phyloP scores from a whole-genome alignment of 768 basidiomycete genomes.

The Leccinum variicolor region DNA sequence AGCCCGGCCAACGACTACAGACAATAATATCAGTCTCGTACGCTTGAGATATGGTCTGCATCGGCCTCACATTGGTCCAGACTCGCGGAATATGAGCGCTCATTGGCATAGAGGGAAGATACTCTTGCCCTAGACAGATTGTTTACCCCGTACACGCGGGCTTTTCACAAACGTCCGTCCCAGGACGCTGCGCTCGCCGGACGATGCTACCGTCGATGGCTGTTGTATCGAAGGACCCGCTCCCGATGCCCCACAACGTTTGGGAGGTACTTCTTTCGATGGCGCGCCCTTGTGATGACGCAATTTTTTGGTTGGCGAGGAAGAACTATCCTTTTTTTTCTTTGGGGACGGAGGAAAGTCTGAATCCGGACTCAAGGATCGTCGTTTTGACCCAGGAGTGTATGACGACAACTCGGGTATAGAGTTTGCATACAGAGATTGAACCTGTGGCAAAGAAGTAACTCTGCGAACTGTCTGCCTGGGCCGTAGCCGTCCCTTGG shows the following conservation, averaged over 20 bases:
- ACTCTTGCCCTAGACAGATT: not conserved
- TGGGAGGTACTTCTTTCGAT: not conserved
- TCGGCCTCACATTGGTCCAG: constrained; percentile 28
- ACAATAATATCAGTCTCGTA: not conserved
- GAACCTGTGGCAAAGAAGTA: not conserved
- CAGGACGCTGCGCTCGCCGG: not conserved
- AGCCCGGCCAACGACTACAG: constrained; percentile 22
- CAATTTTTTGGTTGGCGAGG: not conserved
- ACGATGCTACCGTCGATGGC: not conserved
- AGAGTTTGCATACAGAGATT: not conserved
- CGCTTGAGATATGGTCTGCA: not conserved
- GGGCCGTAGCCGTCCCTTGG: not conserved
- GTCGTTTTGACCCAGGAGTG: constrained; percentile 9
- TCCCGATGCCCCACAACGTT: not conserved
- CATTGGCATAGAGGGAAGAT: not conserved
- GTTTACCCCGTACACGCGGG: not conserved
- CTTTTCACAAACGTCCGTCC: constrained; percentile 21
- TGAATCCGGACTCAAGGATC: constrained; percentile 11
- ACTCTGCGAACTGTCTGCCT: not conserved
- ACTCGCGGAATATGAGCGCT: constrained; percentile 18
- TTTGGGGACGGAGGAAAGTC: constrained; percentile 8
- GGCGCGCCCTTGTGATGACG: not conserved
- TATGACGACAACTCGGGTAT: not conserved
- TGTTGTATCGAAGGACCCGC: not conserved
- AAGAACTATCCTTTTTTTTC: not conserved